Conservation (phyloP, 108 stramenopile genomes). For the Pseudonitzschia delicatissima region DNA sequence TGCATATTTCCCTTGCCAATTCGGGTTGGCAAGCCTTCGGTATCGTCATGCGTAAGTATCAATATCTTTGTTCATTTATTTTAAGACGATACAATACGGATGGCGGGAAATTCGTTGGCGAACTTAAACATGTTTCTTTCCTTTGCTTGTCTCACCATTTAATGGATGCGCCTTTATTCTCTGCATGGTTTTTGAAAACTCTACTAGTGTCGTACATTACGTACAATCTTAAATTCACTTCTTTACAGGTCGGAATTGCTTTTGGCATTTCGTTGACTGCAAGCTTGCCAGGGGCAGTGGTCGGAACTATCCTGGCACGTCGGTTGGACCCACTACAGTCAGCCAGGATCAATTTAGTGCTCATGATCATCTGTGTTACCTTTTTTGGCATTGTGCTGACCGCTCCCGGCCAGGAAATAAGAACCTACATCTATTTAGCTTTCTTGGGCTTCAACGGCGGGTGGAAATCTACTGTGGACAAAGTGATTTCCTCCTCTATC, state of each 20-base stretch:
- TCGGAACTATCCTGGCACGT: slow-evolving; percentile 17
- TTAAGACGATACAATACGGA: too few species aligned
- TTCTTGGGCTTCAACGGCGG: slow-evolving; percentile 66
- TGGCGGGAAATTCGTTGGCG: too few species aligned
- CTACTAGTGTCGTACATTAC: too few species aligned
- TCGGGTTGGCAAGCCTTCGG: slow-evolving; percentile 45
- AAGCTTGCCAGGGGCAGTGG: slow-evolving; percentile 46
- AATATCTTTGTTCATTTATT: too few species aligned
- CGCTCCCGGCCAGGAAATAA: slow-evolving; percentile 46
- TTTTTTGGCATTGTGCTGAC: slow-evolving; percentile 26
- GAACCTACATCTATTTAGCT: slow-evolving; percentile 50
- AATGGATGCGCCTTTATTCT: too few species aligned
- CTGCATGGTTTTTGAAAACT: too few species aligned
- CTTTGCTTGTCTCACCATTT: too few species aligned
- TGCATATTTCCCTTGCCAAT: slow-evolving; percentile 44
- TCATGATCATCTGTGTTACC: slow-evolving; percentile 16
- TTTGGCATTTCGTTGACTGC: slow-evolving; percentile 37
- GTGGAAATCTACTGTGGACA: slow-evolving; percentile 74
- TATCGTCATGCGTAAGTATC: slow-evolving; percentile 21
- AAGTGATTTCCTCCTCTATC: slow-evolving; percentile 30
- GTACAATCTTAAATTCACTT: slow-evolving; percentile 39
- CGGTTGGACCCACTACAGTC: slow-evolving; percentile 35
- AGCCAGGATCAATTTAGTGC: slow-evolving; percentile 19
- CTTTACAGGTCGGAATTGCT: slow-evolving; percentile 45
- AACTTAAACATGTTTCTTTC: too few species aligned